These are phyloP conservation scores for Oenanthe sinensis DNA, from an alignment of 129 eudicot species.

Conservation along the genomic window DNA sequence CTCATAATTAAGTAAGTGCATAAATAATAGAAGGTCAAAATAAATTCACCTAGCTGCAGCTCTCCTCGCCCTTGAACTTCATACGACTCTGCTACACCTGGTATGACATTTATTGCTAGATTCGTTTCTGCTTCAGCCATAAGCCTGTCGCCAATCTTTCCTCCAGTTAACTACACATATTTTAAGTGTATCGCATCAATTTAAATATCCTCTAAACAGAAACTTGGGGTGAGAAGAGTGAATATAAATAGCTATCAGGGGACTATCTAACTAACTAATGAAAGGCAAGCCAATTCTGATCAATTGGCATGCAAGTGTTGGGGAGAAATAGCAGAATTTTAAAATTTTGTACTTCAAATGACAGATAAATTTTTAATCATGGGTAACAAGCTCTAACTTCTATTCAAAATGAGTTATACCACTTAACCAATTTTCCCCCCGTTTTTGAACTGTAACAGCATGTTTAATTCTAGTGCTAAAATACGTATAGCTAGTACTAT, in stretches of 20 bases:
- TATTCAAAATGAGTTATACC: background rate
- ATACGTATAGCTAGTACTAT: too few species aligned
- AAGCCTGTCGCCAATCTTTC: conserved; percentile 88
- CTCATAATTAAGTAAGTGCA: background rate
- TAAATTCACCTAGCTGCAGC: conserved; percentile 73
- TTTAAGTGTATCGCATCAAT: conserved; percentile 8
- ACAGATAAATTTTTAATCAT: background rate
- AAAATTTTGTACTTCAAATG: background rate
- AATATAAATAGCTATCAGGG: background rate
- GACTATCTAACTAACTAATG: background rate
- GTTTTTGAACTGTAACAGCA: background rate
- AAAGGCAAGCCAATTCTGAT: background rate
- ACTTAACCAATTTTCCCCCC: background rate
- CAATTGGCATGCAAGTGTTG: background rate
- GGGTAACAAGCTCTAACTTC: background rate
- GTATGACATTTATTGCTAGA: conserved; percentile 91
- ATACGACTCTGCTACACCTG: conserved; percentile 71
- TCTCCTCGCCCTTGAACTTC: conserved; percentile 99
- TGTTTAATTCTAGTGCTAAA: too few species aligned
- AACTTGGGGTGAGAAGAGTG: background rate
- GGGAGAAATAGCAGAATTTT: background rate
- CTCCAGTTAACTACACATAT: conserved; percentile 74
- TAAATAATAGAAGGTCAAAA: background rate
- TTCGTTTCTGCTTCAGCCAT: conserved; percentile 95
- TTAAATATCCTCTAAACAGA: background rate